These are phyloP conservation scores for Podaxis mareebaensis DNA, from an alignment of 768 basidiomycete genomes.

Conservation along the genomic window DNA sequence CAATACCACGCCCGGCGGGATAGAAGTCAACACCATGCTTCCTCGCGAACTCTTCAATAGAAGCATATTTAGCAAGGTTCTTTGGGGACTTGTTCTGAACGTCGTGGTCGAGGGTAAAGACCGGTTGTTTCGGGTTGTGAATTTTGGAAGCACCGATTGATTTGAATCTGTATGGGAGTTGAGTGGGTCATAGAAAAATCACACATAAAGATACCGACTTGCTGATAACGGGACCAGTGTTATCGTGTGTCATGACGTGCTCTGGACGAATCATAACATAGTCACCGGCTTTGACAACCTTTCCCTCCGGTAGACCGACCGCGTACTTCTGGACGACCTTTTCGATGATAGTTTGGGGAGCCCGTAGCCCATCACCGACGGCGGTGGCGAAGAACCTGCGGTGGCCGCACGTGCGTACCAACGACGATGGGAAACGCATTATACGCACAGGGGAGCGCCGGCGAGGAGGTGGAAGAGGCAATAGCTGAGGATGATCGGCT, in stretches of 20 bases:
- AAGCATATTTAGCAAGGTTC: constrained; percentile 89
- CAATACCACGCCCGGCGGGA: constrained; percentile 96
- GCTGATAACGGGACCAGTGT: constrained; percentile 96
- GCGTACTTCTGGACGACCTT: constrained; percentile 98
- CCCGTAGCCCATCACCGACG: constrained; percentile 20
- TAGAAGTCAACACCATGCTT: constrained; percentile 89
- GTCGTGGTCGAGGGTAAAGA: constrained; percentile 98
- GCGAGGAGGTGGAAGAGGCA: not conserved
- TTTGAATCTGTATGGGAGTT: constrained; percentile 66
- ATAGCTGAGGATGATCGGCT: not conserved
- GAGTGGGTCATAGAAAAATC: constrained; percentile 2
- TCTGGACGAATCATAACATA: constrained; percentile 99
- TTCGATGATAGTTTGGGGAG: constrained; percentile 90
- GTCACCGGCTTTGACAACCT: constrained; percentile 89
- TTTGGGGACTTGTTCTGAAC: constrained; percentile 93
- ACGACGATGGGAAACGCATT: constrained; percentile 7
- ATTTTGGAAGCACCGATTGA: constrained; percentile 90
- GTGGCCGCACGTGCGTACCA: constrained; percentile 1
- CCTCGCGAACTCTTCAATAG: constrained; percentile 89
- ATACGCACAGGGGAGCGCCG: not conserved
- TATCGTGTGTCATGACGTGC: constrained; percentile 98
- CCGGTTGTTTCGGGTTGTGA: constrained; percentile 78
- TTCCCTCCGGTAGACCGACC: constrained; percentile 81
- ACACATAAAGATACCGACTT: constrained; percentile 60
- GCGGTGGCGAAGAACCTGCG: constrained; percentile 30